Evolutionary conservation across 192 early-diverging fungal species (phyloP), one percentile per base, ranked within the genome.

Genomic region (Pilaira anomala): DNA sequence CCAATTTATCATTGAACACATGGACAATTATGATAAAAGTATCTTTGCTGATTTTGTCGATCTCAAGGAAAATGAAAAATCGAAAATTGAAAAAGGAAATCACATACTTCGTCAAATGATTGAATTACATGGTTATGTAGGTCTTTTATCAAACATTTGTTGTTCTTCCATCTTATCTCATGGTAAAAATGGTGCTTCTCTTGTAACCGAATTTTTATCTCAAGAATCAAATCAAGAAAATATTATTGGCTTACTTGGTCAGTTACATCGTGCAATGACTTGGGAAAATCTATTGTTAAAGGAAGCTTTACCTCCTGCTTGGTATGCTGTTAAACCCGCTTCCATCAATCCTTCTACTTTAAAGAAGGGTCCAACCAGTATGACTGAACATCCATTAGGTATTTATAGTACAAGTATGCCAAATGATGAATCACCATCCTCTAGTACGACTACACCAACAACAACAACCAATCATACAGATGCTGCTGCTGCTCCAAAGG

Each of bases 101-200:
- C 46, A 60, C 25, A 50, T 79, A 1, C 81, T 89, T 62, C 73
- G 83, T 7, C 39, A 80, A 0, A 65, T 92, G 60, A 82, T 88
- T 22, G 76, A 73, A 19, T 63, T 93, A 8, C 77, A 88, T 30
- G 83, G 83, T 1, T 74, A 85, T 49, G 74, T 85, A 44, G 79
- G 81, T 18, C 60, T 95, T 26, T 62, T 89, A 12, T 81, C 87
- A 7, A 89, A 92, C 62, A 78, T 91, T 28, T 93, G 82, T 74
- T 87, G 76, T 56, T 78, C 85, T 0, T 81, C 88, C 19, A 61
- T 76, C 7, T 77, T 87, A 51, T 83, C 87, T 2, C 88, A 91
- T 64, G 77, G 78, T 12, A 81, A 83, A 40, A 86, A 80, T 59
- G 81, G 84, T 33, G 64, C 72, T 7, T 76, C 87, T 21, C 70